These are phyloP conservation scores for Paecilomyces variotii DNA, from an alignment of 2,329 filamentous ascomycete genomes.

Conservation along the genomic window DNA sequence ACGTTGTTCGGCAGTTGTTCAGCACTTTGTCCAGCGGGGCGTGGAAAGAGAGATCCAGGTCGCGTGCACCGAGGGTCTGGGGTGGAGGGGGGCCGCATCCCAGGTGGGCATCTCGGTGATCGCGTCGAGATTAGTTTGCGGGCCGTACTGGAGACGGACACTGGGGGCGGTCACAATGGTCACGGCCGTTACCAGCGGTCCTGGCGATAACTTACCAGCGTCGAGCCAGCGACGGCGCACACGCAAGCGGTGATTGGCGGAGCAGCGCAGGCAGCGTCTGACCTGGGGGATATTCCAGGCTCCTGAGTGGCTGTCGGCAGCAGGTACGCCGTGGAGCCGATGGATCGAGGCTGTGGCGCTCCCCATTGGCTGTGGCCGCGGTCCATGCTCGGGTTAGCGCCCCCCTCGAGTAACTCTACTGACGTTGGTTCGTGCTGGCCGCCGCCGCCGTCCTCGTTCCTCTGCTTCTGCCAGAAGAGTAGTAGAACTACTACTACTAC, in stretches of 20 bases:
- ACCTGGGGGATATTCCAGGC: background rate
- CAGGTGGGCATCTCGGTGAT: background rate
- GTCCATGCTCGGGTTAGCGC: background rate
- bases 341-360: background rate
- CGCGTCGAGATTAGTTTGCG: background rate
- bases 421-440: background rate
- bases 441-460: background rate
- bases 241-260: background rate
- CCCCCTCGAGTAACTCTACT: background rate
- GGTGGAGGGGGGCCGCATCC: no score
- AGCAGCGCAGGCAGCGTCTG: background rate
- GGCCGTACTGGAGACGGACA: background rate
- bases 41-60: background rate
- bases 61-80: background rate
- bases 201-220: background rate
- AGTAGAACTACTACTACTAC: background rate
- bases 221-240: background rate
- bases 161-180: background rate
- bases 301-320: background rate
- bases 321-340: conserved; percentile 6
- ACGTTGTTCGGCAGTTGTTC: no score
- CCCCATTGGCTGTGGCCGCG: background rate
- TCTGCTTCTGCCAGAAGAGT: background rate
- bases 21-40: background rate
- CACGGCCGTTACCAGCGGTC: background rate